phyloP scores from a whole-genome alignment of 768 basidiomycete species.

The Lactifluus subvellereus region DNA sequence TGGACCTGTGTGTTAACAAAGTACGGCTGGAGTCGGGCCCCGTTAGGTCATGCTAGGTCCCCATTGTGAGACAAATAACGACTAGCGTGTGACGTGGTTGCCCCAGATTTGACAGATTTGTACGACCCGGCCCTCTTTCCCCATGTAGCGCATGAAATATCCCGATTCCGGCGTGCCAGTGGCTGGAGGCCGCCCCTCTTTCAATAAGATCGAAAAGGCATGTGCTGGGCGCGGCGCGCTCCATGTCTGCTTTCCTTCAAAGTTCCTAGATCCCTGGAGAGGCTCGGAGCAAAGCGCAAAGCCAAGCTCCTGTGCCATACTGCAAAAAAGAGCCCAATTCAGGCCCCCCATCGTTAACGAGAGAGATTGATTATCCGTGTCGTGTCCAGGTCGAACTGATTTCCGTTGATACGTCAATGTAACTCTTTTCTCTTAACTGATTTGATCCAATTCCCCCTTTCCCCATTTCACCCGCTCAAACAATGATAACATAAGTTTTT shows the following conservation, averaged over 20 bases:
- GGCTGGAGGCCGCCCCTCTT: conserved; percentile 4
- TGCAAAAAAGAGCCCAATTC: not conserved
- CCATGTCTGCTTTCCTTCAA: not conserved
- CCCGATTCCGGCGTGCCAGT: not conserved
- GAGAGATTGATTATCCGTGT: not conserved
- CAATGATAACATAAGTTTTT: not conserved
- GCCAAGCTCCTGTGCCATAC: not conserved
- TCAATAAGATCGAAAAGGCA: not conserved
- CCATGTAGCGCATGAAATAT: conserved; percentile 17
- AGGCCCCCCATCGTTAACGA: not conserved
- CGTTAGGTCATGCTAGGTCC: not conserved
- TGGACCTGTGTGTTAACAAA: not conserved
- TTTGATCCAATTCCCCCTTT: not conserved
- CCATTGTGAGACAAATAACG: conserved; percentile 8
- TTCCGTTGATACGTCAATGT: not conserved
- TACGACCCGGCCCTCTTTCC: conserved; percentile 14
- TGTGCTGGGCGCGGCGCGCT: conserved; percentile 3
- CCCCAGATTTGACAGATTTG: conserved; percentile 14
- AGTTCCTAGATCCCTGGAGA: not conserved
- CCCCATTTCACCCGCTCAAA: not conserved
- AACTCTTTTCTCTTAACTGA: not conserved
- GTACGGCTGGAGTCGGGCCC: conserved; percentile 4
- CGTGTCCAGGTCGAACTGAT: not conserved
- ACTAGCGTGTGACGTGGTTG: conserved; percentile 17
- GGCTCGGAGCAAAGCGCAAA: not conserved